Evolutionary conservation across 352 stramenopile species (phyloP), one percentile per base, ranked within the genome.

Genomic region (Globisporangium paddicum): DNA sequence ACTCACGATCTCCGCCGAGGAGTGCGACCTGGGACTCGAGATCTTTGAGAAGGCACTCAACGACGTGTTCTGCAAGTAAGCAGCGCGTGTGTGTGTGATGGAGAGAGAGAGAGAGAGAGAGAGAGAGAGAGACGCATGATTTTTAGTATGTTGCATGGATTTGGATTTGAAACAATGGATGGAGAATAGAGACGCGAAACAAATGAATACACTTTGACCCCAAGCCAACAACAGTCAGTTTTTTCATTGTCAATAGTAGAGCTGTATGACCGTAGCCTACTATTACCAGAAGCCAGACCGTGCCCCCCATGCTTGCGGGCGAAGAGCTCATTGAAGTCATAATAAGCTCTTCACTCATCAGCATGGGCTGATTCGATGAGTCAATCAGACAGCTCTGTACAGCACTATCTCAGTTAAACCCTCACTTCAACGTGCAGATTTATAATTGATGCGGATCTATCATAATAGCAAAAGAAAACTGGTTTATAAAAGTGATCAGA

Each of bases 31-130:
- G 63, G 77, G 75, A 19, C 58, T 86, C 23, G 73, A 76, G 55
- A 83, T 86, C 44, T 84, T 87, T 41, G 73, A 83, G 52, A 82
- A 79, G 57, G 73, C 77, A 23, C 46, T 87, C 25, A 64, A 79
- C 49, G 73, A 87, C 16, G 63, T 68, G 19, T 81, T 79, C 41
- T 42, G 35, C 37, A 75, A 77, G 62, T 70, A 47, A 59, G 21
- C 28, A 42, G 21, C 5, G 30, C 11, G 13, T 21, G 19, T 16
- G n/a, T 28, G 51, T 58, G n/a, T n/a, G n/a, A n/a, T n/a, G n/a
- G n/a, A n/a, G n/a, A n/a, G n/a, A n/a, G n/a, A n/a, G n/a, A n/a
- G n/a, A n/a, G n/a, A n/a, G n/a, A n/a, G n/a, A n/a, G n/a, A n/a
- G n/a, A n/a, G n/a, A n/a, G n/a, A n/a, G n/a, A 32, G 21, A 53